Evolutionary conservation across 2,329 filamentous ascomycete genomes (phyloP).

Genomic region (Macrophomina tecta): DNA sequence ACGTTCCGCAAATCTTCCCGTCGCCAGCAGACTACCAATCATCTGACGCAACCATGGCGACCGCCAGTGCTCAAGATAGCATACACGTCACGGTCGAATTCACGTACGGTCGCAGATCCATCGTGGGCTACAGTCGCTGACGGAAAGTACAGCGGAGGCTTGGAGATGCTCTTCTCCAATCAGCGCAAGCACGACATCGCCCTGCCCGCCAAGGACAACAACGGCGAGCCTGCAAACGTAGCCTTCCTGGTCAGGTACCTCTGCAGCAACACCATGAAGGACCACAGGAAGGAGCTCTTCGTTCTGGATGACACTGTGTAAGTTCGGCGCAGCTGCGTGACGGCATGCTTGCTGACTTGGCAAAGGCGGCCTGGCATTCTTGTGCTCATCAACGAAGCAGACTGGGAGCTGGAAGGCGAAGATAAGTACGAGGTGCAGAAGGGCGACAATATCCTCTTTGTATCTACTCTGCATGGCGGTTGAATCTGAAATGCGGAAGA

Average conservation of each 20-base stretch:
- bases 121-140: slow-evolving; percentile 1
- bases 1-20: background rate
- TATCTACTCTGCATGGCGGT: slow-evolving; percentile 94
- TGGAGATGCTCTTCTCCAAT: slow-evolving; percentile 93
- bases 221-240: slow-evolving; percentile 70
- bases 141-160: slow-evolving; percentile 71
- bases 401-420: slow-evolving; percentile 98
- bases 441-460: slow-evolving; percentile 90
- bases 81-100: slow-evolving; percentile 76
- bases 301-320: slow-evolving; percentile 88
- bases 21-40: background rate
- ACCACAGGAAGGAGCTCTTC: slow-evolving; percentile 85
- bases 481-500: slow-evolving; percentile 48
- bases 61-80: slow-evolving; percentile 37
- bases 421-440: slow-evolving; percentile 83
- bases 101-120: slow-evolving; percentile 54
- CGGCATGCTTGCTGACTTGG: slow-evolving; percentile 29
- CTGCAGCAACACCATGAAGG: slow-evolving; percentile 82
- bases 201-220: slow-evolving; percentile 67
- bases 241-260: slow-evolving; percentile 79
- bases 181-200: slow-evolving; percentile 73
- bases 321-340: slow-evolving; percentile 48
- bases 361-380: slow-evolving; percentile 91
- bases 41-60: slow-evolving; percentile 30
- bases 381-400: slow-evolving; percentile 94